These are phyloP conservation scores for Yamadazyma friedrichii DNA, from an alignment of 1,139 yeast genomes.

Conservation along the genomic window DNA sequence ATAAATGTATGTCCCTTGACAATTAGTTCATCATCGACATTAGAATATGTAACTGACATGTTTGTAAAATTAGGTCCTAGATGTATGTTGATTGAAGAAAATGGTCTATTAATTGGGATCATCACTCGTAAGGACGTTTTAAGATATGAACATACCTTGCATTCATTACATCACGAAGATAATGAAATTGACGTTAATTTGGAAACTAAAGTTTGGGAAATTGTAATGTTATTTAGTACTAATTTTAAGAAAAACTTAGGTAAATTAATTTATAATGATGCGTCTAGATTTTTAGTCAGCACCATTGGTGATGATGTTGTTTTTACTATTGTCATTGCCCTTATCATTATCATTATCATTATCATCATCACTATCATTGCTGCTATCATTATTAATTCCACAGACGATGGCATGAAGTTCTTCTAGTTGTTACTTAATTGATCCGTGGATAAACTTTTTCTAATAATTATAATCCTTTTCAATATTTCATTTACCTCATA, in stretches of 20 bases:
- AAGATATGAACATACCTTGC: conserved; percentile 47
- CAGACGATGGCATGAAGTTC: too few relatives aligned
- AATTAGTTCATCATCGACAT: conserved; percentile 51
- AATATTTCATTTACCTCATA: too few relatives aligned
- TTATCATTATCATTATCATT: too few relatives aligned
- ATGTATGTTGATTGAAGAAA: conserved; percentile 61
- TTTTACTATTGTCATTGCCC: too few relatives aligned
- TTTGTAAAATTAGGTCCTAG: conserved; percentile 84
- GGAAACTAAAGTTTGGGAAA: conserved; percentile 40
- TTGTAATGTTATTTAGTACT: conserved; percentile 24
- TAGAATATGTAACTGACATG: conserved; percentile 64
- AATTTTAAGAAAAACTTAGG: conserved; percentile 27
- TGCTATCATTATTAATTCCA: too few relatives aligned
- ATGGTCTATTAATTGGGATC: conserved; percentile 55
- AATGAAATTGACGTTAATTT: conserved; percentile 19
- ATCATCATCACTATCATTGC: too few relatives aligned
- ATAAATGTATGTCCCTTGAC: conserved; percentile 66
- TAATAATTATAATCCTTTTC: too few relatives aligned
- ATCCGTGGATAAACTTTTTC: too few relatives aligned
- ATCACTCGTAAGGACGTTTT: conserved; percentile 69
- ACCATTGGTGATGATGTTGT: background rate
- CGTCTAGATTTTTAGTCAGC: conserved; percentile 17
- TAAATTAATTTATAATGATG: conserved; percentile 31
- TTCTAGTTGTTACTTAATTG: too few relatives aligned
- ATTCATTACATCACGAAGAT: conserved; percentile 19